Conservation (phyloP, 192 early-diverging fungal species). For the Podila horticola region DNA sequence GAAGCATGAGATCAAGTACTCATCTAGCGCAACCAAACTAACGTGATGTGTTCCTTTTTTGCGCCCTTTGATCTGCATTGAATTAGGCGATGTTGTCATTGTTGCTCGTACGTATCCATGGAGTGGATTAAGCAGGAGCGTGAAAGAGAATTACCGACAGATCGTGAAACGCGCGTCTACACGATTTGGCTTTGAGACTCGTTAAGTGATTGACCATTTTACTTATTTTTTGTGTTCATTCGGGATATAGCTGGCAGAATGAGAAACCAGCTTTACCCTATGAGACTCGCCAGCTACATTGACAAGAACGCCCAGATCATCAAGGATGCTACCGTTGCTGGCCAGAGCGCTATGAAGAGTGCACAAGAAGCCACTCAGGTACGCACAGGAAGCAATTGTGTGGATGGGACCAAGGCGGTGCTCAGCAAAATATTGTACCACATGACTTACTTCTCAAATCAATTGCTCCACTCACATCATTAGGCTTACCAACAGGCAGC, state of each 20-base stretch:
- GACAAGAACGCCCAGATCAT: conserved; percentile 37
- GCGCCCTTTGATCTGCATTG: too few species aligned
- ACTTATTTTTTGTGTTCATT: not conserved
- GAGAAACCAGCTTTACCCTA: conserved; percentile 47
- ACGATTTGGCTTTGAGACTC: not conserved
- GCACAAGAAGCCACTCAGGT: conserved; percentile 41
- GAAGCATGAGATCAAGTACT: not conserved
- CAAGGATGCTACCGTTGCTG: conserved; percentile 21
- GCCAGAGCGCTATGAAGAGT: conserved; percentile 23
- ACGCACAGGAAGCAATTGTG: not conserved
- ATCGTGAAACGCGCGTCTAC: too few species aligned
- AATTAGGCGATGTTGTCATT: conserved; percentile 43
- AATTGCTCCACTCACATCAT: not conserved
- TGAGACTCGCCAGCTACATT: conserved; percentile 43
- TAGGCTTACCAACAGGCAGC: conserved; percentile 33
- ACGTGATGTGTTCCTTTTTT: not conserved
- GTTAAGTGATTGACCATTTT: not conserved
- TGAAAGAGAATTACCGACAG: not conserved
- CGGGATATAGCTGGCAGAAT: conserved; percentile 33
- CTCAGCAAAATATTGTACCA: not conserved
- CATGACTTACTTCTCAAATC: not conserved
- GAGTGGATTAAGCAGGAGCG: not conserved
- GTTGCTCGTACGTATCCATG: conserved; percentile 32
- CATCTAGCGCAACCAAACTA: not conserved
- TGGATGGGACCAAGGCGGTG: not conserved